phyloP scores from a whole-genome alignment of 2,329 filamentous ascomycete genomes.

The Meredithiella fracta region DNA sequence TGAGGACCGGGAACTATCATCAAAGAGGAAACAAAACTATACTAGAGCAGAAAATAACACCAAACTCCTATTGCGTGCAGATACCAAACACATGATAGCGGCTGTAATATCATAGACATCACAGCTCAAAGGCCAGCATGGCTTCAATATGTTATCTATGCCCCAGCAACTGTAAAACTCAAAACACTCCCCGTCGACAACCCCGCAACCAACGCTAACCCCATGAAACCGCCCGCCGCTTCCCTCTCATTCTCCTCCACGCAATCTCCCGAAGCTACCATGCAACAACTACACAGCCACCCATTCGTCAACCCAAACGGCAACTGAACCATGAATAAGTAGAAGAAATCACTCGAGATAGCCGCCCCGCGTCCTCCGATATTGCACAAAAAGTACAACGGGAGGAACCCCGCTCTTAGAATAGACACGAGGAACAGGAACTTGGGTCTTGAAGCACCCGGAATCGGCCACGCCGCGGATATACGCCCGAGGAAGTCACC shows the following conservation, averaged over 20 bases:
- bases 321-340: constrained; percentile 67
- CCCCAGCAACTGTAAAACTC: constrained; percentile 57
- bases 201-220: constrained; percentile 70
- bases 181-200: constrained; percentile 72
- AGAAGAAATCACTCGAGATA: constrained; percentile 71
- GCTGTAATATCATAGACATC: too few species aligned
- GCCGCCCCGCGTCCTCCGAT: constrained; percentile 57
- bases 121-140: too few species aligned
- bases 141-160: too few species aligned
- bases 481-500: constrained; percentile 72
- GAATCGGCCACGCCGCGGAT: constrained; percentile 41
- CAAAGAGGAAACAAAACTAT: too few species aligned
- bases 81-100: not conserved
- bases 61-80: not conserved
- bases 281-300: constrained; percentile 70
- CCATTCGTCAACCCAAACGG: constrained; percentile 75
- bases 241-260: constrained; percentile 72
- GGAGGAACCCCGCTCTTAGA: constrained; percentile 53
- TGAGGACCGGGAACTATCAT: too few species aligned
- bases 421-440: constrained; percentile 52
- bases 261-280: constrained; percentile 77
- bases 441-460: constrained; percentile 43
- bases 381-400: constrained; percentile 82
- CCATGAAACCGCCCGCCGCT: constrained; percentile 88
- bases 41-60: not conserved